Evolutionary conservation across 495 filamentous ascomycete genomes (phyloP).

Genomic region (Stereocaulon alpinum): DNA sequence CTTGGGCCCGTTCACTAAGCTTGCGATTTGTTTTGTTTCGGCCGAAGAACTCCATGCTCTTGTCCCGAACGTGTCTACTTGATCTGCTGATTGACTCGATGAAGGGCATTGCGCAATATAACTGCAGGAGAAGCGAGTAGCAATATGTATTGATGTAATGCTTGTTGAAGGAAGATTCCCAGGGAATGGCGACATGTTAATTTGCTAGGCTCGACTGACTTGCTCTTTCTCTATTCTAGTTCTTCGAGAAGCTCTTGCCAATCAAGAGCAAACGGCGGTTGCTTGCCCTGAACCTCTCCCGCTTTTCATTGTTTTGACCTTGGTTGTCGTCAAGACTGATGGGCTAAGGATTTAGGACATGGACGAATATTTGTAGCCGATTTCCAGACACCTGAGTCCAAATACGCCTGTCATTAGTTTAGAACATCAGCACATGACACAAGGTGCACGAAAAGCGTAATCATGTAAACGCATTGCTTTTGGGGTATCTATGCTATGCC

Average conservation of each 20-base stretch:
- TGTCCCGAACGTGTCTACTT: neutral
- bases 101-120: neutral
- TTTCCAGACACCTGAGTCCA: no score
- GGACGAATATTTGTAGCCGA: no score
- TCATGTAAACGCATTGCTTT: neutral
- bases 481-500: conserved; percentile 11
- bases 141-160: neutral
- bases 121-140: neutral
- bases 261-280: neutral
- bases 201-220: neutral
- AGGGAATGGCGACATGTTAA: no score
- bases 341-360: no score
- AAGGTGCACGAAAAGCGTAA: neutral
- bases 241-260: neutral
- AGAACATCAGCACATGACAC: neutral
- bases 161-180: no score
- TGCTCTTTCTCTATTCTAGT: neutral
- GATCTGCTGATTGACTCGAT: neutral
- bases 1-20: neutral
- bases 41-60: neutral
- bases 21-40: conserved; percentile 1
- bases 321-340: no score
- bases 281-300: no score
- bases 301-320: no score
- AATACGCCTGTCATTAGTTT: no score